phyloP scores from a whole-genome alignment of 2,329 filamentous ascomycete genomes.

The Penicillium sp. region DNA sequence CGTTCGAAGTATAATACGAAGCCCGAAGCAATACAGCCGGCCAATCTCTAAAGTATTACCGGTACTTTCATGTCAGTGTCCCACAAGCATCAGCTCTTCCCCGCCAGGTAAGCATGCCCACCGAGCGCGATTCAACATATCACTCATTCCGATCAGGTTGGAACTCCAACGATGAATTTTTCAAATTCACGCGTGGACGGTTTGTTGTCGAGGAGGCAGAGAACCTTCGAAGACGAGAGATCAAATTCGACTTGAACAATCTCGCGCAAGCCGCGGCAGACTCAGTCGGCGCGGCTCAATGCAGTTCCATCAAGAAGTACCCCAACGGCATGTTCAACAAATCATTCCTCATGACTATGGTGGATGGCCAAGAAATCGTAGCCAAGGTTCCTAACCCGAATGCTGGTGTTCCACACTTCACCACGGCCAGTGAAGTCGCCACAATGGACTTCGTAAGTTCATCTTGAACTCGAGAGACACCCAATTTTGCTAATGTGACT shows the following conservation, averaged over 20 bases:
- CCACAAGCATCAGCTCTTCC: not conserved
- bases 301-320: constrained; percentile 21
- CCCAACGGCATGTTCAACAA: constrained; percentile 35
- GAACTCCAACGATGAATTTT: constrained; percentile 28
- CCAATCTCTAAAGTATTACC: constrained; percentile 12
- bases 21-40: constrained; percentile 11
- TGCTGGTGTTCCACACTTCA: constrained; percentile 28
- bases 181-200: constrained; percentile 30
- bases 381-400: constrained; percentile 36
- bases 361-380: constrained; percentile 30
- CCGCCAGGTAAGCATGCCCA: constrained; percentile 14
- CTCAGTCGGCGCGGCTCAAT: constrained; percentile 17
- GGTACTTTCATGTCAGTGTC: too few species aligned
- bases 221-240: constrained; percentile 23
- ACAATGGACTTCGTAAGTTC: constrained; percentile 26
- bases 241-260: constrained; percentile 22
- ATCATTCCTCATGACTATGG: constrained; percentile 30
- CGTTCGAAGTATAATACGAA: constrained; percentile 5
- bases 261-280: constrained; percentile 22
- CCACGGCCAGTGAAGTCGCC: constrained; percentile 40
- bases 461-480: not conserved
- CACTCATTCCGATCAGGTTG: constrained; percentile 23
- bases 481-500: not conserved
- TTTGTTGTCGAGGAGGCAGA: constrained; percentile 27
- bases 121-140: constrained; percentile 7